Evolutionary conservation across 352 stramenopile species (phyloP).

Genomic region (Pythium aristosporum): DNA sequence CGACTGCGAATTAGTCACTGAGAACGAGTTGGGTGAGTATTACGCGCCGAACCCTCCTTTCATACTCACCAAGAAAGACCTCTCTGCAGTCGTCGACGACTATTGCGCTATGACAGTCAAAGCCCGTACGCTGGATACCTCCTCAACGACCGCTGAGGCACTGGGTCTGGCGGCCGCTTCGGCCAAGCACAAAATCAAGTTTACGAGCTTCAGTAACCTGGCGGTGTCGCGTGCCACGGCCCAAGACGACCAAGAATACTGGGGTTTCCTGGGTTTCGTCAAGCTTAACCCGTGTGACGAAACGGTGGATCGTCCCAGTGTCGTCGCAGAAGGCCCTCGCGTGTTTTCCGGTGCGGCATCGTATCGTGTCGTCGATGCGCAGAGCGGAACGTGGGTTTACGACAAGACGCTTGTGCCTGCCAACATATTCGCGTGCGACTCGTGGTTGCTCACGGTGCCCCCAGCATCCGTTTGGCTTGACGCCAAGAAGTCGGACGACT

Average conservation of each 20-base stretch:
- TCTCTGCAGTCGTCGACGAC: constrained; percentile 56
- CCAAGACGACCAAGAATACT: constrained; percentile 44
- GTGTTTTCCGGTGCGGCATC: constrained; percentile 46
- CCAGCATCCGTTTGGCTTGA: constrained; percentile 60
- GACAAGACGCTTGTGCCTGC: constrained; percentile 64
- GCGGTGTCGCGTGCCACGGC: constrained; percentile 36
- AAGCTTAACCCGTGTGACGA: constrained; percentile 62
- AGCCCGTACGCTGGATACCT: constrained; percentile 41
- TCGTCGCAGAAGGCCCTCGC: constrained; percentile 45
- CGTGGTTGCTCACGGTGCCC: constrained; percentile 65
- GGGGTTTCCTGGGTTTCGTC: constrained; percentile 52
- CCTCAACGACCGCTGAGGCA: constrained; percentile 46
- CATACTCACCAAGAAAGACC: constrained; percentile 51
- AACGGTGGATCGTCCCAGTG: constrained; percentile 31
- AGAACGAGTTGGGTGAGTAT: constrained; percentile 45
- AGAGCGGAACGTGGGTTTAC: constrained; percentile 53
- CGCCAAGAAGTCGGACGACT: constrained; percentile 46
- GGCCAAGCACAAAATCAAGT: constrained; percentile 65
- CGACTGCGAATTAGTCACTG: constrained; percentile 34
- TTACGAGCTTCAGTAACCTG: constrained; percentile 77
- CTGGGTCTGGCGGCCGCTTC: constrained; percentile 59
- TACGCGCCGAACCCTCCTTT: constrained; percentile 61
- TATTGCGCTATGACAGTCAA: constrained; percentile 63
- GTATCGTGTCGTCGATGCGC: constrained; percentile 46
- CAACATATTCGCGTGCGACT: constrained; percentile 75